Evolutionary conservation across 2,329 filamentous ascomycete genomes (phyloP), one percentile per base, ranked within the genome.

Genomic region (Neobulgaria alba): DNA sequence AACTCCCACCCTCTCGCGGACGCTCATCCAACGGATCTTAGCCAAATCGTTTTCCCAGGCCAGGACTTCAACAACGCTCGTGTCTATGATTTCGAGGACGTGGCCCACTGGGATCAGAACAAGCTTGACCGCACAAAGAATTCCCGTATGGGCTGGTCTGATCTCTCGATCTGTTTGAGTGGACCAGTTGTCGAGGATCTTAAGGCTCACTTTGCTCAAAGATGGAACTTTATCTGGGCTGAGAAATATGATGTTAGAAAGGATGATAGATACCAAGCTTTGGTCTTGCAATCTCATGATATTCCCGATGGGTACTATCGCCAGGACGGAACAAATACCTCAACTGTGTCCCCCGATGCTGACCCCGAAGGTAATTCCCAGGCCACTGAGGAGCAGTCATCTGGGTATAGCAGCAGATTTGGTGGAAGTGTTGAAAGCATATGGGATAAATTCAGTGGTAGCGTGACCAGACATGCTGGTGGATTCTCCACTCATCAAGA

Each of bases 31-130:
- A 77, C 76, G 3, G 75, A 94, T 59, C 59, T 93, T 17, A 77
- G 86, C 43, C 67, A 75, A 18, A 86, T 85, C 32, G 62, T 95
- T 9, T 95, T 90, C 61, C 85, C 87, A 0, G 88, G 89, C 1
- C 89, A 95, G 58, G 89, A 95, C 55, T 95, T 85, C 67, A 95
- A 95, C 65, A 94, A 95, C 52, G 86, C 87, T 17, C 72, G 79
- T 38, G 78, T 93, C 23, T 83, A 84, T 58, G 89, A 92, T 61
- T 90, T 92, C 60, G 71, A 79, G 33, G 77, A 86, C 52, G 84
- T 90, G 15, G 46, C 47, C 9, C 73, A 92, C 47, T 93, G 82
- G 77, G 75, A 90, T 48, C 76, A 88, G 47, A 95, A 95, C 61
- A 87, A 94, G 57, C 73, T 95, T 15, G 83, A 93, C 55, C 76